These are phyloP conservation scores for Fraxinus sp. DNA, from an alignment of 305 asterid species.

Conservation along the genomic window DNA sequence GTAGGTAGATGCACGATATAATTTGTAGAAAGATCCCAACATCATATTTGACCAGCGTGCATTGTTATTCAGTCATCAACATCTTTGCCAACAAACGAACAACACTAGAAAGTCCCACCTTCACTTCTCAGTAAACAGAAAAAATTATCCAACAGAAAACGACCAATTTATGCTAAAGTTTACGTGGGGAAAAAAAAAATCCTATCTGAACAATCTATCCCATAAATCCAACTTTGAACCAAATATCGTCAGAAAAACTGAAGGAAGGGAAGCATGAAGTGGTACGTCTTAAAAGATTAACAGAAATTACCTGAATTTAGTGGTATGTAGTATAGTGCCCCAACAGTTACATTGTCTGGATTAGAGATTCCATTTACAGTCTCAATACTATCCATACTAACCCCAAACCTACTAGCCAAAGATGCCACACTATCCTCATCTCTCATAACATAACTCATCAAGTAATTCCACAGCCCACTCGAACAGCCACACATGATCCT, in stretches of 20 bases:
- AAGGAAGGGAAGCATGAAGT: not conserved
- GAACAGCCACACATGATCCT: slow-evolving; percentile 89
- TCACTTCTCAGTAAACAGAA: not conserved
- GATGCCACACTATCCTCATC: slow-evolving; percentile 82
- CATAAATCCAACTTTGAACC: slow-evolving; percentile 18
- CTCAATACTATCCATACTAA: slow-evolving; percentile 92
- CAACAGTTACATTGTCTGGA: slow-evolving; percentile 86
- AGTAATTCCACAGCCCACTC: slow-evolving; percentile 86
- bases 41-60: not conserved
- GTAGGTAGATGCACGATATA: not conserved
- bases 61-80: not conserved
- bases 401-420: slow-evolving; percentile 91
- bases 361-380: slow-evolving; percentile 61
- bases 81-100: slow-evolving; percentile 10
- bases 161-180: not conserved
- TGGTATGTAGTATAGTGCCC: slow-evolving; percentile 74
- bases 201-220: slow-evolving; percentile 8
- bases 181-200: not conserved
- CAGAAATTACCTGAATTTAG: slow-evolving; percentile 71
- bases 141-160: not conserved
- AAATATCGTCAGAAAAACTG: slow-evolving; percentile 7
- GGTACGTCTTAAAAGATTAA: not conserved
- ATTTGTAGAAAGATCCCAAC: not conserved
- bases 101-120: not conserved
- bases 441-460: slow-evolving; percentile 84